A percentile compares a stretch with the other conserved stretches of the same genome.
These are phyloP conservation scores for Pistacia atlantica DNA, from an alignment of 345 rosid genomes.

Conservation along the genomic window DNA sequence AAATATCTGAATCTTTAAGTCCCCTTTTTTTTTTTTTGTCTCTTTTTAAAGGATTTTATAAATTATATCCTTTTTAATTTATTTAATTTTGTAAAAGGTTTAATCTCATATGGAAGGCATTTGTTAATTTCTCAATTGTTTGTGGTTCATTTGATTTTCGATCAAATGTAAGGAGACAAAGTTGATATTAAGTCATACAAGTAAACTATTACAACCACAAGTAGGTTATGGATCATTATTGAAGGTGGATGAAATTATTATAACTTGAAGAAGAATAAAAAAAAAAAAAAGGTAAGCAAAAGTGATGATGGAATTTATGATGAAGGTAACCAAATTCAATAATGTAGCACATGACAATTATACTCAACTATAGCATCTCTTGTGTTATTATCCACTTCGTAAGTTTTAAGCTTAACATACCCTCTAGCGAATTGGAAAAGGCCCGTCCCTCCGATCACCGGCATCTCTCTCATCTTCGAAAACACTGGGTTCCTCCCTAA, in stretches of 20 bases:
- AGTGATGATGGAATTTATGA: background rate
- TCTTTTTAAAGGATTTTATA: no score
- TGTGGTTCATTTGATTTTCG: no score
- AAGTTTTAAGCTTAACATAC: conserved; percentile 56
- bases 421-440: conserved; percentile 80
- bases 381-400: conserved; percentile 30
- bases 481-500: conserved; percentile 65
- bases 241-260: background rate
- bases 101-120: no score
- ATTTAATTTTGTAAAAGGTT: no score
- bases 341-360: conserved; percentile 55
- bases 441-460: conserved; percentile 79
- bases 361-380: conserved; percentile 57
- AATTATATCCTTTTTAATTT: no score
- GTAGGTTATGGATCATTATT: background rate
- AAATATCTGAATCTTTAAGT: no score
- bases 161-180: background rate
- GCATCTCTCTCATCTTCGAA: conserved; percentile 68
- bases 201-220: background rate
- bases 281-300: background rate
- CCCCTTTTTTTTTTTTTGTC: no score
- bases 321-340: conserved; percentile 24
- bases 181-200: background rate
- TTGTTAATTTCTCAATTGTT: no score
- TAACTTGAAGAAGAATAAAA: background rate